Base-by-base conservation (phyloP, 495 filamentous ascomycete species). In the Penicillium ucsense region DNA sequence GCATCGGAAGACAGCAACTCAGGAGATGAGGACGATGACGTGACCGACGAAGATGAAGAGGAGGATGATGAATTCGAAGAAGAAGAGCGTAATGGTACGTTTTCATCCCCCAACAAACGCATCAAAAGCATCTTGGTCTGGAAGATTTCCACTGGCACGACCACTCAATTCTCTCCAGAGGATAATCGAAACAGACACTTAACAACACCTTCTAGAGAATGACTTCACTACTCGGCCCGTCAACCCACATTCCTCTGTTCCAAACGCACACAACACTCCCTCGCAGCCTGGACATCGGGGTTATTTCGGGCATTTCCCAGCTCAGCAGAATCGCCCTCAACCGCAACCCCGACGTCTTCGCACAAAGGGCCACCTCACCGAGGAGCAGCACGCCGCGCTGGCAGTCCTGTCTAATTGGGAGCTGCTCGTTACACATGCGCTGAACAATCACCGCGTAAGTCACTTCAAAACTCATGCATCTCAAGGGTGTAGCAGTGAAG, bases 321-420 rank as follows among this genome's bases (percentile, higher is more conserved):
- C 9, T 3, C 8, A 11, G 5, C 10, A 10, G 30, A 35, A 39
- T 11, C 46, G 42, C 20, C 9, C 12, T 8, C 12, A 34, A 10
- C 20, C 62, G 43, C 33, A 61, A 50, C 33, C 61, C 52, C 8
- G 27, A 3, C 43, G 43, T 36, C 43, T 36, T 9, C 32, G 43
- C 3, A 45, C 43, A 4, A n/a, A 28, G 11, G 43, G 20, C 7
- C 12, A 45, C 31, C 47, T 62, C 4, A 60, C 61, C 29, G 65
- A 69, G 11, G 67, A 68, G 32, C 56, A 67, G 30, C 60, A 71
- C 38, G 62, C 62, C 8, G 59, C 65, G 4, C 52, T 71, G 8
- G 58, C 56, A 6, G 62, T 73, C 4, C 39, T 70, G 3, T 55
- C 60, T 45, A 62, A 70, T 34, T 43, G 55, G 10, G 70, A 73